Percentiles rank a stretch among this genome's conserved stretches.
phyloP scores from a whole-genome alignment of 2,329 filamentous ascomycete genomes.

The Dichotomopilus funicola region DNA sequence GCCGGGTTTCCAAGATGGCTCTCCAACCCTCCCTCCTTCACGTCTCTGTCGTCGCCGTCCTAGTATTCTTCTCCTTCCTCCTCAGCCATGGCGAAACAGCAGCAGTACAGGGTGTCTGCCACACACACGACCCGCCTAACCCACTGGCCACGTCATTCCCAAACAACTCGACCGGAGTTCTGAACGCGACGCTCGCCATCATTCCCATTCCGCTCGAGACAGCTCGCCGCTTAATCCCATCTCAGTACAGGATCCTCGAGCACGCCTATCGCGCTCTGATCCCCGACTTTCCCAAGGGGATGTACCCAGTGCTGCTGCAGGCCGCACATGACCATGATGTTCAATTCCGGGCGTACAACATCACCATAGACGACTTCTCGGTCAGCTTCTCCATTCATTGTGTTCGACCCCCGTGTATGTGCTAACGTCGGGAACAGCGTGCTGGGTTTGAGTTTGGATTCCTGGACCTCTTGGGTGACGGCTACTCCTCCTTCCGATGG shows the following conservation, averaged over 20 bases:
- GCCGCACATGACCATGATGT: slow-evolving; percentile 47
- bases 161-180: slow-evolving; percentile 42
- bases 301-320: slow-evolving; percentile 48
- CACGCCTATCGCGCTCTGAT: slow-evolving; percentile 41
- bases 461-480: slow-evolving; percentile 45
- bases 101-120: slow-evolving; percentile 10
- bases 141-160: slow-evolving; percentile 42
- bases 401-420: not conserved
- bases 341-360: slow-evolving; percentile 33
- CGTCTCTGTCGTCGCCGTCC: slow-evolving; percentile 16
- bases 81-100: slow-evolving; percentile 19
- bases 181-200: slow-evolving; percentile 48
- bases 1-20: slow-evolving; percentile 18
- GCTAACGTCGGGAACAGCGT: slow-evolving; percentile 32
- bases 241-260: slow-evolving; percentile 44
- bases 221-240: slow-evolving; percentile 42
- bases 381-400: slow-evolving; percentile 29
- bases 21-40: slow-evolving; percentile 18
- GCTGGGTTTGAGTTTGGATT: slow-evolving; percentile 50
- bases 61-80: slow-evolving; percentile 19
- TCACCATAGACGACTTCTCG: slow-evolving; percentile 41
- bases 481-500: slow-evolving; percentile 46
- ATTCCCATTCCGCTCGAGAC: slow-evolving; percentile 43
- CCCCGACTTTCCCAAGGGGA: slow-evolving; percentile 42
- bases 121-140: slow-evolving; percentile 35